These are phyloP conservation scores for Ustilago xerochloae DNA, from an alignment of 1,284 basidiomycete species.

Conservation along the genomic window DNA sequence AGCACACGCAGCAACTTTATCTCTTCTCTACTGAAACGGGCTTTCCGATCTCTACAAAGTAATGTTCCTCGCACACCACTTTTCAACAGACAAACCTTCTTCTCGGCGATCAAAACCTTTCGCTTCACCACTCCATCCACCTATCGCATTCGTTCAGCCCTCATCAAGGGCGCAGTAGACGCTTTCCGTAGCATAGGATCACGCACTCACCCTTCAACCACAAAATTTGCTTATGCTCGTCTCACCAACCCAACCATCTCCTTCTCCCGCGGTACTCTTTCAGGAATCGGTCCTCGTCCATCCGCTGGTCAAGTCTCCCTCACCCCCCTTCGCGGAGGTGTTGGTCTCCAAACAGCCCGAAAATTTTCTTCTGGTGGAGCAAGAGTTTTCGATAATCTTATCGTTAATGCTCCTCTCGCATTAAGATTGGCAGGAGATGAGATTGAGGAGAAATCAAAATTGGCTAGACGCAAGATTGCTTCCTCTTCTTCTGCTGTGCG, in stretches of 20 bases:
- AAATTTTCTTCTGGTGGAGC: slow-evolving; percentile 40
- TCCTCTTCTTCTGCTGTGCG: no score
- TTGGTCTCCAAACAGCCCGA: slow-evolving; percentile 32
- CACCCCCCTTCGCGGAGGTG: slow-evolving; percentile 26
- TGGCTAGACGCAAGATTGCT: background rate
- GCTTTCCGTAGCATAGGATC: slow-evolving; percentile 11
- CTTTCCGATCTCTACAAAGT: background rate
- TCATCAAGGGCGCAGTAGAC: slow-evolving; percentile 15
- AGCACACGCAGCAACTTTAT: no score
- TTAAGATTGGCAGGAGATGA: slow-evolving; percentile 33
- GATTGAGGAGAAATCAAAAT: slow-evolving; percentile 35
- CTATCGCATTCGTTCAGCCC: slow-evolving; percentile 5
- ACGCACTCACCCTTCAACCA: background rate
- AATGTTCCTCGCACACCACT: background rate
- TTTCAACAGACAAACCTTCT: background rate
- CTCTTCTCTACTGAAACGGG: no score
- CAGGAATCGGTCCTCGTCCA: slow-evolving; percentile 23
- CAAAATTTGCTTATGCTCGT: slow-evolving; percentile 4
- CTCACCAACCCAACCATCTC: slow-evolving; percentile 8
- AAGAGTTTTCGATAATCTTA: slow-evolving; percentile 39
- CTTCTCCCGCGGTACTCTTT: slow-evolving; percentile 19
- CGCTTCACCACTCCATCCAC: background rate
- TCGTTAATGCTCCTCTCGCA: slow-evolving; percentile 48
- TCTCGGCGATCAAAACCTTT: background rate
- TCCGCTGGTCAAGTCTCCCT: slow-evolving; percentile 8